Evolutionary conservation across 345 rosid species (phyloP).

Genomic region (Populus euphratica): DNA sequence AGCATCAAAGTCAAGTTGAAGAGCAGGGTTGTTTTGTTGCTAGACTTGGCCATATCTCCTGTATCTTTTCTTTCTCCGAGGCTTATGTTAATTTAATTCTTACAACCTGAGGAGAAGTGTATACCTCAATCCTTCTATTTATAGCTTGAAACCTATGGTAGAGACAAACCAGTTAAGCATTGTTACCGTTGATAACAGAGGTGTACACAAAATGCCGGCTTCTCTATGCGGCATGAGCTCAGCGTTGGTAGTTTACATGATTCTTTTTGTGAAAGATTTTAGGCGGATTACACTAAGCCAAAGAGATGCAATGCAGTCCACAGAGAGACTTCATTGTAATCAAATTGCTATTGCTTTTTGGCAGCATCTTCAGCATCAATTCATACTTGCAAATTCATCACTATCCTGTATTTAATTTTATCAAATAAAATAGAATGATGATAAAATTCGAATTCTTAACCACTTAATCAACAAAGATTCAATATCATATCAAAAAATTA

Average conservation of each 20-base stretch:
- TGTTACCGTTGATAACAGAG: not conserved
- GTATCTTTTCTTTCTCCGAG: not conserved
- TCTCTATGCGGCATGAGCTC: not conserved
- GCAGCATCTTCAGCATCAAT: not conserved
- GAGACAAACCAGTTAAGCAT: not conserved
- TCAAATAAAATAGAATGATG: too few species aligned
- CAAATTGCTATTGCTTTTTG: not conserved
- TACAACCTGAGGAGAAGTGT: not conserved
- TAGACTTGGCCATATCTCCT: slow-evolving; percentile 10
- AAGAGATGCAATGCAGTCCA: not conserved
- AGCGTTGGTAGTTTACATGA: not conserved
- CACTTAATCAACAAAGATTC: too few species aligned
- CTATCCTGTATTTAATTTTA: too few species aligned
- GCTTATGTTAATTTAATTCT: not conserved
- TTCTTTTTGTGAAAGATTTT: not conserved
- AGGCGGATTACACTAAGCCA: not conserved
- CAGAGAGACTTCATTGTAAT: not conserved
- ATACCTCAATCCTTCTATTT: not conserved
- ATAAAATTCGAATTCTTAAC: too few species aligned
- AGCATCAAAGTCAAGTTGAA: slow-evolving; percentile 11
- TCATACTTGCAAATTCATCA: too few species aligned
- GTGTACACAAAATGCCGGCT: not conserved
- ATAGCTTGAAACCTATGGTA: not conserved
- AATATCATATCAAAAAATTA: too few species aligned
- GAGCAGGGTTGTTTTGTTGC: not conserved